Percentiles rank a stretch among this genome's conserved stretches.
phyloP scores from a whole-genome alignment of 768 basidiomycete genomes.

The Termitomyces sp. region DNA sequence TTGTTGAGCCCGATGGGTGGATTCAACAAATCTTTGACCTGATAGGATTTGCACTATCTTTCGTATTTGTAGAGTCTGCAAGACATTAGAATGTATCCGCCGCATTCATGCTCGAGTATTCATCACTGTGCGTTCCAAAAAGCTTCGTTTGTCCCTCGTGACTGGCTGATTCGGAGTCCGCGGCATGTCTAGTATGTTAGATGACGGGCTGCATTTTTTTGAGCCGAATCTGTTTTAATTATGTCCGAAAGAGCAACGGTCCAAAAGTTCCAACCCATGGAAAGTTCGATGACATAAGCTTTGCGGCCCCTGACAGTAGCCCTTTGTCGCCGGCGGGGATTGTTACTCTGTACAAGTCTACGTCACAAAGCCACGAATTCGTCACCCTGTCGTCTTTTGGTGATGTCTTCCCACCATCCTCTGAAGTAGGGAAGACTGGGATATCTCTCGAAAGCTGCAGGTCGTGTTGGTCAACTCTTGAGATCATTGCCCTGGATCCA shows the following conservation, averaged over 20 bases:
- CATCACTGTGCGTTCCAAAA: neutral
- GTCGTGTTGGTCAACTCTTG: neutral
- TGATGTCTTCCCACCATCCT: neutral
- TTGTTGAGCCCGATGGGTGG: neutral
- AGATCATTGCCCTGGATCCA: neutral
- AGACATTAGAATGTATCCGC: too few relatives aligned
- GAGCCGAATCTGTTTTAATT: neutral
- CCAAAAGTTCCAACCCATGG: neutral
- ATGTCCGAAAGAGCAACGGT: neutral
- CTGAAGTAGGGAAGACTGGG: neutral
- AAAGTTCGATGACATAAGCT: neutral
- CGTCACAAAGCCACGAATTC: neutral
- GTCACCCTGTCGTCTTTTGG: neutral
- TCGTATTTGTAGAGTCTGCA: neutral
- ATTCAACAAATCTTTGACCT: neutral
- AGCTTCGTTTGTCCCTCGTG: neutral
- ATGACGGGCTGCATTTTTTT: neutral
- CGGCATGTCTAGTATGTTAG: neutral
- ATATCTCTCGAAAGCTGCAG: neutral
- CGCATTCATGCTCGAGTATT: neutral
- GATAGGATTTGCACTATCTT: neutral
- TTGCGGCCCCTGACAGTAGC: neutral
- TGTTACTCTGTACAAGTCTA: neutral
- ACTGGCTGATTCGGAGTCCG: constrained; percentile 1
- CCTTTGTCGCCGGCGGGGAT: neutral